Base-by-base conservation (phyloP, 2,329 filamentous ascomycete genomes). In the Parasarocladium wereldwijsianum region DNA sequence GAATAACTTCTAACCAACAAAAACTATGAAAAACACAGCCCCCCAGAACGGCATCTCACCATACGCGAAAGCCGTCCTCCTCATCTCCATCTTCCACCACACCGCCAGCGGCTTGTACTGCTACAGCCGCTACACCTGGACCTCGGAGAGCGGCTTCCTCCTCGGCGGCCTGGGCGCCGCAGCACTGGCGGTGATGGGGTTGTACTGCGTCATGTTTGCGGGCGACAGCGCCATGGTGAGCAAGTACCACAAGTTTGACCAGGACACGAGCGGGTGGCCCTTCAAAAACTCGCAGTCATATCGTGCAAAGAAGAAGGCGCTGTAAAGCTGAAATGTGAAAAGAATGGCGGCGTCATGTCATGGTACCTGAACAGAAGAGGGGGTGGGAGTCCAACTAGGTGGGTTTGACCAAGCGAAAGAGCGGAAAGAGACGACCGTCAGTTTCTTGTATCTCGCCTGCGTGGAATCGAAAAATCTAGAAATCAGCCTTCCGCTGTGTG, bases 11-110 rank as follows among this genome's bases (percentile, higher is more conserved):
- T n/a, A n/a, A n/a, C n/a, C n/a, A n/a, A n/a, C 27, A 12, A 22
- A 30, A 12, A 18, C 7, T 16, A 19, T 12, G 15, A 29, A n/a
- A 29, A 29, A 35, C 11, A 13, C 37, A 46, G 45, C 35, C 10
- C 37, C 46, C 10, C 37, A 56, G 5, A 53, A 61, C 7, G 54
- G 60, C 34, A 60, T 62, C 28, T 66, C 71, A 1, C 73, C 75
- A 2, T 76, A 72, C 48, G 76, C 77, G 5, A 57, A 67, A 21
- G 76, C 80, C 3, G 72, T 70, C 2, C 49, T 84, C 13, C 60
- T 75, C 22, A 53, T 85, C 10, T 78, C 78, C 2, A 67, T 70
- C 0, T 36, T 71, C 3, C 80, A 81, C 56, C 80, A 87, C 49
- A 55, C 61, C 12, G 43, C 60, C 0, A 60, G 62, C 4, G 73